Conservation (phyloP, 2,329 filamentous ascomycete genomes). For the Fusarium sp. region DNA sequence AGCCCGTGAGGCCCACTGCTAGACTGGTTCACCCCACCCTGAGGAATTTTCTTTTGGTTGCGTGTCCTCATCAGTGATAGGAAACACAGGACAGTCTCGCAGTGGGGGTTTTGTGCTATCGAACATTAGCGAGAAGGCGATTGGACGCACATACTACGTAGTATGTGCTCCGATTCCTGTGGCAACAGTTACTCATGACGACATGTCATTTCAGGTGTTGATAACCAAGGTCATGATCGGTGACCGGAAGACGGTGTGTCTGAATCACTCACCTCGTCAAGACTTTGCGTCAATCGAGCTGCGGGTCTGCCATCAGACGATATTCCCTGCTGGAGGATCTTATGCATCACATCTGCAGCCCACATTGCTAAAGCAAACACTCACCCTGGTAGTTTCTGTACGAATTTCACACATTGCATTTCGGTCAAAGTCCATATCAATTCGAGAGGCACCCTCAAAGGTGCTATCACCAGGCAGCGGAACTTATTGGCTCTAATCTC, state of each 20-base stretch:
- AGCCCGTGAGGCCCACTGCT: conserved; percentile 23
- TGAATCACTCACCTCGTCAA: conserved; percentile 7
- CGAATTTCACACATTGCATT: conserved; percentile 35
- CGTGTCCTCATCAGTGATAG: conserved; percentile 29
- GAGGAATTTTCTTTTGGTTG: conserved; percentile 18
- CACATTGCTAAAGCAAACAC: conserved; percentile 24
- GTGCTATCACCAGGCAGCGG: not conserved
- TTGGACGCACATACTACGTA: conserved; percentile 9
- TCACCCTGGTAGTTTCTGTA: conserved; percentile 25
- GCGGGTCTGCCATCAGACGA: conserved; percentile 30
- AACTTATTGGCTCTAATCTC: not conserved
- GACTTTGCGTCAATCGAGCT: conserved; percentile 10
- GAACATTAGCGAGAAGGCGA: conserved; percentile 10
- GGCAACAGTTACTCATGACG: conserved; percentile 27
- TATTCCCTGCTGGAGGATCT: conserved; percentile 18
- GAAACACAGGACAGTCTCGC: conserved; percentile 29
- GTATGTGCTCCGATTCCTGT: conserved; percentile 9
- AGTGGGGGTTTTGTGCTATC: conserved; percentile 18
- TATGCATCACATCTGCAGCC: conserved; percentile 32
- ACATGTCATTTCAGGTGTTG: conserved; percentile 3
- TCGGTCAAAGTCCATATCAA: conserved; percentile 29
- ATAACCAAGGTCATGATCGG: conserved; percentile 5
- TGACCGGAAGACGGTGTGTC: conserved; percentile 37
- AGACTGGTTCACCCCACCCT: conserved; percentile 30
- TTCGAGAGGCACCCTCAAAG: not conserved